Evolutionary conservation across 768 basidiomycete species (phyloP), one percentile per base, ranked within the genome.

Genomic region (Boletus eberwhitei): DNA sequence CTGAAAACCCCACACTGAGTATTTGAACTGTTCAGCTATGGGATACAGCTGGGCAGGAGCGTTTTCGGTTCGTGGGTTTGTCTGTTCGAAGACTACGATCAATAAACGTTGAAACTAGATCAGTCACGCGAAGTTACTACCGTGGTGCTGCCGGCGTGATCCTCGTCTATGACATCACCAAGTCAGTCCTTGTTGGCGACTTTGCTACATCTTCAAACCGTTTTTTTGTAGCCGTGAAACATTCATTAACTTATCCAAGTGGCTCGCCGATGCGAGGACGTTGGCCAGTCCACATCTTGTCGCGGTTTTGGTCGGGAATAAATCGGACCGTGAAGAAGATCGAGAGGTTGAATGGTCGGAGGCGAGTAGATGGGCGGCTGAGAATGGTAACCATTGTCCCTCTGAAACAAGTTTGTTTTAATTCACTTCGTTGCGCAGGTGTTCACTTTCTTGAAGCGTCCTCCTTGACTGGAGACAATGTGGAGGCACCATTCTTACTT

Each of bases 11-110:
- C 41, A 34, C 40, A 43, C 51, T 62, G 54, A 63, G 57, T 41
- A 59, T 59, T 55, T 32, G 29, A 22, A 53, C 42, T 34, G n/a
- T 42, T 39, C 59, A 96, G 93, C 75, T 96, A 43, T 98, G 96
- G 95, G 95, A 97, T 70, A 95, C 93, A 21, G 96, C 95, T 32
- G 96, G 96, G 17, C 96, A 98, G 74, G 95, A 97, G 72, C 80
- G 95, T 59, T 95, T 96, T 70, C 81, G 93, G 86, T 93, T 57
- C 47, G 64, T 65, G 69, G 60, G 34, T 36, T 38, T 37, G 50
- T 40, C 36, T 50, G n/a, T 48, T 42, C 26, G 22, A 24, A 43
- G 43, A 40, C 17, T 51, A 52, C 55, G 53, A 54, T 54, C 59
- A 54, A 47, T 49, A 48, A 59, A 31, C 48, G 32, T 48, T 52